Base-by-base conservation (phyloP, 2,329 filamentous ascomycete species). In the Colletotrichum theobromicola region DNA sequence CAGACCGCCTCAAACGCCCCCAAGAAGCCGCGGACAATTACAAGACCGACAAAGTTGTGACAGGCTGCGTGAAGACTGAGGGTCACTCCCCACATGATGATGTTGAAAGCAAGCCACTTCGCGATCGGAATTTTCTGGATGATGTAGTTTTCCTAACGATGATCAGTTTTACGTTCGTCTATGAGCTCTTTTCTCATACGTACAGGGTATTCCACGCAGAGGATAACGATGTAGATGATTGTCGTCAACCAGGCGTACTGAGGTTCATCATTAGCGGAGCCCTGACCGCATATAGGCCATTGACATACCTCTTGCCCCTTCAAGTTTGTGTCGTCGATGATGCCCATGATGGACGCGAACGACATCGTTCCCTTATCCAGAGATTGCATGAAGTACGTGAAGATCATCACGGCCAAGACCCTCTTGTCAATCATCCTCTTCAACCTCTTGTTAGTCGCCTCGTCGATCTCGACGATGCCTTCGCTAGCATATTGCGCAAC, bases 371-470 rank as follows among this genome's bases (percentile, higher is more conserved):
- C 79, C 57, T 81, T 82, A 64, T 82, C 79, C 5, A 85, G 76
- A 21, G 81, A 86, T 79, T 81, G 84, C 72, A 78, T 83, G 79
- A 81, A 88, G 79, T 89, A 91, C 46, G 86, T 88, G 70, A 86
- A 87, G 60, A 87, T 81, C 79, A 89, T 87, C 78, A 88, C 89
- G 13, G 84, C 87, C 69, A 90, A 80, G 62, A 88, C 84, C 37
- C 85, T 83, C 67, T 87, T 85, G 80, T 90, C 90, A 74, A 84
- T 79, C 79, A 82, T 79, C 88, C 88, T 78, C 85, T 88, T 76
- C 81, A 89, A 77, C 79, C 87, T 76, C 83, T 83, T 79, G 85
- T 89, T 89, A 73, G 89, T 85, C 72, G 87, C 82, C 34, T 88
- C 84, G 57, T 88, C 89, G 77, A 89, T 89, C 70, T 88, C 58